phyloP scores from a whole-genome alignment of 2,329 filamentous ascomycete genomes.

The Venturia effusa region DNA sequence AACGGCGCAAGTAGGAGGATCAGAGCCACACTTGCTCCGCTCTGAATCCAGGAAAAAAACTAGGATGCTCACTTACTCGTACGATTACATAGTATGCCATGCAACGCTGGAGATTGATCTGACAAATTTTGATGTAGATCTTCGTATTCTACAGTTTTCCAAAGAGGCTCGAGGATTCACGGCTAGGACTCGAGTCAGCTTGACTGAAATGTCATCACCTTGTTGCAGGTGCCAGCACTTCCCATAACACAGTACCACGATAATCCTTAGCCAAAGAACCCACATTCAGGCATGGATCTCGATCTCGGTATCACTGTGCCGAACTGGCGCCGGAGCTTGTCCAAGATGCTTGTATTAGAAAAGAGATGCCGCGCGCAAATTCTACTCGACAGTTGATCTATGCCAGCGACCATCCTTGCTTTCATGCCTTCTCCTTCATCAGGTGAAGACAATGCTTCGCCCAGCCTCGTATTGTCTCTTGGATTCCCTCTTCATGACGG shows the following conservation, averaged over 20 bases:
- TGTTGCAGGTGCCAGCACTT: too few species aligned
- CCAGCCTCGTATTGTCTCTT: slow-evolving; percentile 7
- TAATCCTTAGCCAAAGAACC: too few species aligned
- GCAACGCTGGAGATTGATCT: too few species aligned
- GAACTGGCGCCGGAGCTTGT: too few species aligned
- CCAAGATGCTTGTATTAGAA: too few species aligned
- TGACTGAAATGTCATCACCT: background rate
- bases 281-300: too few species aligned
- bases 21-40: background rate
- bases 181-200: background rate
- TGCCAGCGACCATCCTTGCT: background rate
- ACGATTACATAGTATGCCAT: too few species aligned
- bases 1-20: background rate
- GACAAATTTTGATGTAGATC: background rate
- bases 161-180: background rate
- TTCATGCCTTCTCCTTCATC: background rate
- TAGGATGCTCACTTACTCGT: too few species aligned
- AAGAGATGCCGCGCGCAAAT: background rate
- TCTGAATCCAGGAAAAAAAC: too few species aligned
- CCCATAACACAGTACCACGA: too few species aligned
- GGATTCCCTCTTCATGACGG: slow-evolving; percentile 13
- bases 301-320: too few species aligned
- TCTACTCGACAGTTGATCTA: background rate
- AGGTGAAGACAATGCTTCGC: slow-evolving; percentile 6
- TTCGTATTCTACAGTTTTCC: background rate